Conservation (phyloP, 768 basidiomycete genomes). For the Infundibulicybe gibba region DNA sequence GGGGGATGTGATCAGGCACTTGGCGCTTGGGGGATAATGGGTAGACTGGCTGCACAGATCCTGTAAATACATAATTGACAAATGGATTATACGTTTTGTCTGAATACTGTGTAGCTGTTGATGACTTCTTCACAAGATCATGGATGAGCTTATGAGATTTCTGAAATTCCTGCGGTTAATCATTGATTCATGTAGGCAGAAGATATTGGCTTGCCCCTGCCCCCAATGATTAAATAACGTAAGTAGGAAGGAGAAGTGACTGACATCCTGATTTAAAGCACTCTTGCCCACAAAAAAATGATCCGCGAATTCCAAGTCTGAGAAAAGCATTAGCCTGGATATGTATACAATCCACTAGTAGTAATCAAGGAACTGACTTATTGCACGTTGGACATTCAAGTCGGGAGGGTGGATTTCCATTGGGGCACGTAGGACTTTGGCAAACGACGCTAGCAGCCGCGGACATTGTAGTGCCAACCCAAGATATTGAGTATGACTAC, state of each 20-base stretch:
- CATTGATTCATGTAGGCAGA: no score
- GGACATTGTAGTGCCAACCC: conserved; percentile 9
- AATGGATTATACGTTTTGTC: conserved; percentile 83
- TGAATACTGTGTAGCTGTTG: conserved; percentile 17
- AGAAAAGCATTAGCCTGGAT: conserved; percentile 12
- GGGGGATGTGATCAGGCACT: conserved; percentile 80
- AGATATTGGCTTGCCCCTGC: conserved; percentile 20
- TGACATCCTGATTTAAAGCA: conserved; percentile 95
- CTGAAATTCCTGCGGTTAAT: conserved; percentile 31
- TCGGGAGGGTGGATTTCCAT: conserved; percentile 80
- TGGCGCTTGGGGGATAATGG: conserved; percentile 77
- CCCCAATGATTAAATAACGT: no score
- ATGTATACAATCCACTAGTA: conserved; percentile 5
- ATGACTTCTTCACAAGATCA: conserved; percentile 38
- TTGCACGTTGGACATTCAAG: conserved; percentile 93
- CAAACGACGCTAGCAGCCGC: conserved; percentile 45
- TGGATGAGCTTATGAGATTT: conserved; percentile 83
- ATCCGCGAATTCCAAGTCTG: conserved; percentile 79
- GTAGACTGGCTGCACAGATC: conserved; percentile 76
- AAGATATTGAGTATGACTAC: background rate
- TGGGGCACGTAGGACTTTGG: conserved; percentile 68
- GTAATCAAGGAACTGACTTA: conserved; percentile 53
- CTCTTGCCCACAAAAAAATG: conserved; percentile 91
- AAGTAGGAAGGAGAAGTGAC: conserved; percentile 22
- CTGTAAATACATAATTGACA: conserved; percentile 74